phyloP scores from a whole-genome alignment of 176 grass and related monocot genomes.

The Neostapfia colusana region DNA sequence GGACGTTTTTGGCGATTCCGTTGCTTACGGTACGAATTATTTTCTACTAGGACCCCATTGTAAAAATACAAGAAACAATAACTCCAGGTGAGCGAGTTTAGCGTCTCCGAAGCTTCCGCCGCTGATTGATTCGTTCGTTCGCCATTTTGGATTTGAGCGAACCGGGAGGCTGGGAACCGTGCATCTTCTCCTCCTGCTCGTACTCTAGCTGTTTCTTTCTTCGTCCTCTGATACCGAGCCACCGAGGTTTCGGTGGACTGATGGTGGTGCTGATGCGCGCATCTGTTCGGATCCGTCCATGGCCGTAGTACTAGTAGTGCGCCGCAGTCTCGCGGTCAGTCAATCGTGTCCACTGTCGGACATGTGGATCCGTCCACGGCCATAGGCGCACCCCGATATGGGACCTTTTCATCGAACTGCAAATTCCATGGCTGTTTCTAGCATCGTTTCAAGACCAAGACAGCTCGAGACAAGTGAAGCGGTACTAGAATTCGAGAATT shows the following conservation, averaged over 20 bases:
- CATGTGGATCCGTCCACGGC: neutral
- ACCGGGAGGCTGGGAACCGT: neutral
- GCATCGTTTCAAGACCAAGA: neutral
- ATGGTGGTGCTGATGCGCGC: slow-evolving; percentile 13
- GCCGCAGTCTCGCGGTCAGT: slow-evolving; percentile 31
- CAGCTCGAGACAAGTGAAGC: neutral
- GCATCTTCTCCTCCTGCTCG: neutral
- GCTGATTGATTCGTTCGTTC: neutral
- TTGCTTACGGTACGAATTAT: neutral
- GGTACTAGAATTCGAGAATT: neutral
- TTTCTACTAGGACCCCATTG: slow-evolving; percentile 27
- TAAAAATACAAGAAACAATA: slow-evolving; percentile 36
- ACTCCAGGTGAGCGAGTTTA: slow-evolving; percentile 12
- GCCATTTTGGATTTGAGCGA: slow-evolving; percentile 1
- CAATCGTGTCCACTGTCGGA: neutral
- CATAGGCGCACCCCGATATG: neutral
- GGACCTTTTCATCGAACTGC: neutral
- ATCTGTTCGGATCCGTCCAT: neutral
- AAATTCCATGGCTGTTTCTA: slow-evolving; percentile 7
- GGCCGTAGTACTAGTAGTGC: slow-evolving; percentile 26
- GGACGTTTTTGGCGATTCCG: slow-evolving; percentile 41
- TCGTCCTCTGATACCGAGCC: neutral
- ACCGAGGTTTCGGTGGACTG: no score
- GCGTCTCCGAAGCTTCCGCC: slow-evolving; percentile 41
- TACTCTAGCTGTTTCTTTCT: neutral